phyloP scores from a whole-genome alignment of 1,139 yeast species.

The Arxiozyma slooffiae region DNA sequence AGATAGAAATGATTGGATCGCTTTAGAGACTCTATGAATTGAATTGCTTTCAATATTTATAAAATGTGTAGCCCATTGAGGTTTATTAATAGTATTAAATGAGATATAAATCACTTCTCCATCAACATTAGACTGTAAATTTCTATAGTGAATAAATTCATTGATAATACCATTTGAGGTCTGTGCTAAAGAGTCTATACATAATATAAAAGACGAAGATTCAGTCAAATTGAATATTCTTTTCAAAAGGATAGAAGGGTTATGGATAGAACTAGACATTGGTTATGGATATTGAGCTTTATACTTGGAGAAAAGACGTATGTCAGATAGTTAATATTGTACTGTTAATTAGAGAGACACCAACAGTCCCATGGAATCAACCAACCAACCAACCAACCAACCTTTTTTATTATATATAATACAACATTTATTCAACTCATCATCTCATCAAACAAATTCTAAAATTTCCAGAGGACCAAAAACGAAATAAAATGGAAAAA shows the following conservation, averaged over 20 bases:
- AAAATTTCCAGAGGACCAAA: no score
- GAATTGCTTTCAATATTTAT: slow-evolving; percentile 37
- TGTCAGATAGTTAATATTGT: neutral
- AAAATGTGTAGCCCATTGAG: slow-evolving; percentile 41
- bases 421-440: no score
- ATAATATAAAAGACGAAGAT: slow-evolving; percentile 57
- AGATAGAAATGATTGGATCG: slow-evolving; percentile 25
- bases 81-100: slow-evolving; percentile 50
- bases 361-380: neutral
- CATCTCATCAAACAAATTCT: neutral
- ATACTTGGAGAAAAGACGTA: neutral
- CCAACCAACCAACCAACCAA: no score
- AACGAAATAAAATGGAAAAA: no score
- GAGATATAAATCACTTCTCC: slow-evolving; percentile 43
- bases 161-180: slow-evolving; percentile 46
- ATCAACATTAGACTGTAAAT: slow-evolving; percentile 13
- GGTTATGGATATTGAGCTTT: neutral
- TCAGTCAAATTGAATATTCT: slow-evolving; percentile 64
- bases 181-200: slow-evolving; percentile 63
- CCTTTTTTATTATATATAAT: neutral
- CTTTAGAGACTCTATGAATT: slow-evolving; percentile 23
- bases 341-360: no score
- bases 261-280: slow-evolving; percentile 39
- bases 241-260: slow-evolving; percentile 47
- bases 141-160: slow-evolving; percentile 44